Conservation (phyloP, 768 basidiomycete species). For the Exsudoporus frostii region DNA sequence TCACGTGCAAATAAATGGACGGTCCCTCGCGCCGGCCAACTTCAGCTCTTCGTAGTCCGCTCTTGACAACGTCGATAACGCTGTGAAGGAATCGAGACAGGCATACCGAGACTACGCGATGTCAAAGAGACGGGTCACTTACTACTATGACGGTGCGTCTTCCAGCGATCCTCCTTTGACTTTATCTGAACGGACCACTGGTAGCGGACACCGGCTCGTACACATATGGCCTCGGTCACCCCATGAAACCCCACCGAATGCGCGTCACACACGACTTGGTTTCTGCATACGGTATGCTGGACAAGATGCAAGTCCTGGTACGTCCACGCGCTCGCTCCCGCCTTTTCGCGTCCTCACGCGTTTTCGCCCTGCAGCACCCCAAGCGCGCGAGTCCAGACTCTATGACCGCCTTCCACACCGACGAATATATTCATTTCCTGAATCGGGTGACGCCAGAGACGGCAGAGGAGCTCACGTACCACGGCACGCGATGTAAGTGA, state of each 20-base stretch:
- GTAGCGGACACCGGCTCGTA: slow-evolving; percentile 71
- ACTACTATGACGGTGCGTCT: slow-evolving; percentile 73
- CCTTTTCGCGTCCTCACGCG: not conserved
- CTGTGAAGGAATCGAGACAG: not conserved
- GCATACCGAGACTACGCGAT: slow-evolving; percentile 32
- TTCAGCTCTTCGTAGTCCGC: not conserved
- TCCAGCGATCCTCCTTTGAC: not conserved
- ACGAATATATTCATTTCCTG: slow-evolving; percentile 96
- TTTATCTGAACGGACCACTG: not conserved
- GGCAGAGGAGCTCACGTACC: slow-evolving; percentile 77
- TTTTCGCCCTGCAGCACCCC: slow-evolving; percentile 51
- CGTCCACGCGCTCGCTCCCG: slow-evolving; percentile 1
- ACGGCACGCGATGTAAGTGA: slow-evolving; percentile 77
- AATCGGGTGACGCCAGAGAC: slow-evolving; percentile 89
- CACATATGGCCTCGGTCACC: slow-evolving; percentile 84
- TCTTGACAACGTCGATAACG: not conserved
- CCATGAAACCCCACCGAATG: slow-evolving; percentile 97
- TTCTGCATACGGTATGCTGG: slow-evolving; percentile 88
- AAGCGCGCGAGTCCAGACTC: slow-evolving; percentile 65
- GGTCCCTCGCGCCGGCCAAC: not conserved
- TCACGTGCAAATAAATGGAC: slow-evolving; percentile 12
- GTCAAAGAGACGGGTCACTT: slow-evolving; percentile 73
- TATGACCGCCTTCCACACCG: slow-evolving; percentile 96
- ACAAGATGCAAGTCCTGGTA: slow-evolving; percentile 90
- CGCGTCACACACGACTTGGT: slow-evolving; percentile 91